Base-by-base conservation (phyloP, 1,284 basidiomycete genomes). In the Ceratobasidium sp. region DNA sequence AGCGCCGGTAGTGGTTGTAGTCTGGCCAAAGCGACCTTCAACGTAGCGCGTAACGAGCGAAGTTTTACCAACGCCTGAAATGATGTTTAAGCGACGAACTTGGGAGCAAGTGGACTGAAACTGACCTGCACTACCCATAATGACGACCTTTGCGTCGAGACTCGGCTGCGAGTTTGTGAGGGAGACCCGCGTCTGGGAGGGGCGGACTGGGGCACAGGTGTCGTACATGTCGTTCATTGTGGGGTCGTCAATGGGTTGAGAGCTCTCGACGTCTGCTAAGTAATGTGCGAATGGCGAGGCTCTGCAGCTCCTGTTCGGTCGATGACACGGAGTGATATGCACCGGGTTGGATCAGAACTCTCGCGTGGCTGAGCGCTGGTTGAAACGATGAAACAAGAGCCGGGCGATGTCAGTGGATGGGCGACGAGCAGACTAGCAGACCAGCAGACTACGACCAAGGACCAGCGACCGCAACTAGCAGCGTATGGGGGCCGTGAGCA, bases 121-220 rank as follows among this genome's bases (percentile, higher is more conserved):
- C 81, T 71, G 71, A 87, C 94, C 93, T 77, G 95, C 94, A 76
- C 93, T 95, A 77, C 95, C 95, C 83, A 98, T 93, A 73, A 98
- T 86, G 76, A 98, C 95, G 76, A 98, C 92, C 84, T 98, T 98
- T 74, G 93, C 93, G 82, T 98, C 95, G 76, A 97, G 83, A 74
- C 88, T 87, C 19, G 59, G 14, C 7, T 52, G 60, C 30, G 58
- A n/a, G 60, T 53, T 54, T 16, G 29, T 50, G 39, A 64, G 49
- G 13, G 36, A 53, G 39, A 64, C 60, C 19, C 60, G 60, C 23
- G 49, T 29, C 13, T 64, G 49, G 60, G 60, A 53, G 21, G 49
- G 50, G 60, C 49, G 60, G 27, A 47, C 36, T 21, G 49, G 36
- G 29, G 60, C 36, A 27, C 46, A 50, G 23, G 57, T 11, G 3